Evolutionary conservation across 345 rosid species (phyloP), one percentile per base, ranked within the genome.

Genomic region (Balakata baccata): DNA sequence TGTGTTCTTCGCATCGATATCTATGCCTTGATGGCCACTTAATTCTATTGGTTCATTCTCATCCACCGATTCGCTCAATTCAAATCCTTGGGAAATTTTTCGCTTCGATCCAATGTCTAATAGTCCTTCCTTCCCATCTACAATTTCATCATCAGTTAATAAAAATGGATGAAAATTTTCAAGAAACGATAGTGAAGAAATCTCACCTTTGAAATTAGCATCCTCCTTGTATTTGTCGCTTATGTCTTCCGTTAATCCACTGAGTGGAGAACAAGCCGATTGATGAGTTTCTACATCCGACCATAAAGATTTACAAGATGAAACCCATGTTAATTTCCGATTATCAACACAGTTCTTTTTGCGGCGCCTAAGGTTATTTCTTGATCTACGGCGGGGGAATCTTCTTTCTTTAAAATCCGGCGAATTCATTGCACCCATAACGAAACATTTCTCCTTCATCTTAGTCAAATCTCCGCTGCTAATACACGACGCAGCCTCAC

Each of bases 351-450:
- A 63, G 49, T 46, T 51, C 78, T 81, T 85, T 76, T 74, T 80
- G 37, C 83, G 83, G 46, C 56, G 81, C 72, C 87, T 85, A 58
- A 84, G 82, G 66, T 84, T 80, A 50, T 56, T 69, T 68, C 86
- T 85, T 52, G 79, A 64, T 75, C 78, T 86, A 64, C 71, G 77
- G 34, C 73, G 75, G 47, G 68, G 64, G 43, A 62, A 77, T 22
- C 50, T 84, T 64, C 78, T 80, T 69, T 84, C 84, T 61, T 84
- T 77, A 57, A 38, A 68, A 3, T 53, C 52, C 39, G 74, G 70
- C 18, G 65, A 75, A 17, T 67, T 56, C 66, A 74, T 60, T 0
- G 61, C 73, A 65, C 72, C 47, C 41, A 20, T 62, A 5, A 77
- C 79, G 65, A 58, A 68, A 52, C 81, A 72, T 3, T 17, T 39